These are phyloP conservation scores for Vicia faba DNA, from an alignment of 306 rosid genomes.

Conservation along the genomic window DNA sequence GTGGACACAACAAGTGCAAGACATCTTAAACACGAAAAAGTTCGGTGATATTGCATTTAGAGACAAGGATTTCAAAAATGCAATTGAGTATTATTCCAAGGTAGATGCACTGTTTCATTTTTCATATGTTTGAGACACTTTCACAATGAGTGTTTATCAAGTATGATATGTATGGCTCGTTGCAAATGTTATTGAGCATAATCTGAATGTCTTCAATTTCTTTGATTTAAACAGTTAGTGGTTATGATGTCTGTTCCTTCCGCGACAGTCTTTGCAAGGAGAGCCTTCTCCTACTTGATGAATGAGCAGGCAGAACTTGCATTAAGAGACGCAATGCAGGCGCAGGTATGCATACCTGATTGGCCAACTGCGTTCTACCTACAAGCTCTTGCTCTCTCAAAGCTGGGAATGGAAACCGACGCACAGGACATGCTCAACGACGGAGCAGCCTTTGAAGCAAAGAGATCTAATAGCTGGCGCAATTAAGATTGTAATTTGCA, in stretches of 20 bases:
- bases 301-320: slow-evolving; percentile 83
- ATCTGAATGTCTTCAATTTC: slow-evolving; percentile 2
- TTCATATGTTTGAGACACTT: slow-evolving; percentile 1
- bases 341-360: slow-evolving; percentile 93
- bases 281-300: slow-evolving; percentile 89
- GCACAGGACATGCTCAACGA: slow-evolving; percentile 96
- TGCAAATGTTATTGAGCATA: neutral
- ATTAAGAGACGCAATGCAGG: slow-evolving; percentile 90
- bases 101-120: slow-evolving; percentile 42
- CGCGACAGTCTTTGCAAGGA: slow-evolving; percentile 81
- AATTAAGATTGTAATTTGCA: slow-evolving; percentile 33
- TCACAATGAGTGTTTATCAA: neutral
- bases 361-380: slow-evolving; percentile 97
- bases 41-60: slow-evolving; percentile 94
- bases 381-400: slow-evolving; percentile 92
- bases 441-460: slow-evolving; percentile 79
- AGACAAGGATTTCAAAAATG: slow-evolving; percentile 88
- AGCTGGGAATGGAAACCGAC: slow-evolving; percentile 97
- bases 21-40: slow-evolving; percentile 87
- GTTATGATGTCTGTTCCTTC: slow-evolving; percentile 82
- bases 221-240: slow-evolving; percentile 59
- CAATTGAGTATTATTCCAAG: slow-evolving; percentile 96
- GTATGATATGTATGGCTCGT: neutral
- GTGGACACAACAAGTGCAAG: slow-evolving; percentile 98
- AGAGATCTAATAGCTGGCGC: slow-evolving; percentile 85